Evolutionary conservation across 345 rosid species (phyloP).

Genomic region (Eucalyptus urophylla): DNA sequence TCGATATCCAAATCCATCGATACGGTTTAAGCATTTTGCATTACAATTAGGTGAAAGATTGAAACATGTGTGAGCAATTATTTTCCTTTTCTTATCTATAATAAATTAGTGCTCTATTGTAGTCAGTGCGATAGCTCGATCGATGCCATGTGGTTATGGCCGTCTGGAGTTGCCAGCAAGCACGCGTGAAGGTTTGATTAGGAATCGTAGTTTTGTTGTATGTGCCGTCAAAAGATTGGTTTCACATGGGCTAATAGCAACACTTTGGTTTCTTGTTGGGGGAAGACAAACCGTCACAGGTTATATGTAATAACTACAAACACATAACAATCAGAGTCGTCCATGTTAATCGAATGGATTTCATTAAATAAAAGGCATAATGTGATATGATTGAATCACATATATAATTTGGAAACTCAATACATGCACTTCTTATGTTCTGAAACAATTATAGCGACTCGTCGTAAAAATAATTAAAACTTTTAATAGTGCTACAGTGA

Average conservation of each 20-base stretch:
- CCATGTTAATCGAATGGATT: neutral
- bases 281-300: neutral
- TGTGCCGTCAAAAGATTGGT: neutral
- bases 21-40: neutral
- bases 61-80: neutral
- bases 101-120: neutral
- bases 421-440: neutral
- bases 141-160: neutral
- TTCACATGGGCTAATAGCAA: neutral
- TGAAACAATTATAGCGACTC: neutral
- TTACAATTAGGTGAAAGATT: neutral
- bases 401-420: neutral
- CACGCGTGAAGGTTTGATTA: neutral
- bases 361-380: neutral
- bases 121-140: neutral
- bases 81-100: neutral
- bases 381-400: neutral
- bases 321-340: neutral
- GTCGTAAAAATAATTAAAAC: neutral
- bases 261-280: neutral
- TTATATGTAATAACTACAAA: neutral
- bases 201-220: neutral
- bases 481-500: neutral
- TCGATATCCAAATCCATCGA: neutral
- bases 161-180: neutral